Evolutionary conservation across 2,329 filamentous ascomycete genomes (phyloP).

Genomic region (Sporothrix dimorphospora): DNA sequence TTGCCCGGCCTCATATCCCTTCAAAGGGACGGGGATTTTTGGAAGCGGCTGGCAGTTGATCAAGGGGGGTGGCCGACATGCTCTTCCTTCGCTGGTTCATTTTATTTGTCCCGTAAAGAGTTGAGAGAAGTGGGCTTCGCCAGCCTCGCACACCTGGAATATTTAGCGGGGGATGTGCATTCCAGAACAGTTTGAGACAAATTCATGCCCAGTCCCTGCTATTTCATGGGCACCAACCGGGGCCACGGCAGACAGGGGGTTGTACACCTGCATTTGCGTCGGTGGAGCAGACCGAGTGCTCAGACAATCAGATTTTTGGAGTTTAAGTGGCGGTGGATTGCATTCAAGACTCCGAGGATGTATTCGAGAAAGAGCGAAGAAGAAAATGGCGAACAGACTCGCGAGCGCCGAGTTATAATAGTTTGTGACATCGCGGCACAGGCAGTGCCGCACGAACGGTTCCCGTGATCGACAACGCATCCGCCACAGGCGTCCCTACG

Average conservation of each 20-base stretch:
- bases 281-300: neutral
- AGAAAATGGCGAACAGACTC: neutral
- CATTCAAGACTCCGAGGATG: neutral
- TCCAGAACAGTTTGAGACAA: slow-evolving; percentile 28
- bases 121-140: neutral
- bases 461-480: neutral
- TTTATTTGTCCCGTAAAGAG: neutral
- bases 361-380: neutral
- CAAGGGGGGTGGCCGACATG: neutral
- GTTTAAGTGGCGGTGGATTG: neutral
- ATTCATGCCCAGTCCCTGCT: slow-evolving; percentile 11
- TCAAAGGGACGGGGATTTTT: slow-evolving; percentile 20
- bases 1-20: neutral
- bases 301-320: neutral
- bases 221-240: slow-evolving; percentile 9
- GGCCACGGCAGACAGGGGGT: neutral
- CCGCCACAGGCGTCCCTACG: neutral
- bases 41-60: slow-evolving; percentile 21
- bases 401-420: neutral
- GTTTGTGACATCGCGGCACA: neutral
- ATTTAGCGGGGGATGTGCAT: slow-evolving; percentile 22
- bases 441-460: neutral
- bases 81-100: neutral
- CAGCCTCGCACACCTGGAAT: slow-evolving; percentile 2
- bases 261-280: neutral